Conservation (phyloP, 1,139 yeast genomes). For the Zygoascus sp. region DNA sequence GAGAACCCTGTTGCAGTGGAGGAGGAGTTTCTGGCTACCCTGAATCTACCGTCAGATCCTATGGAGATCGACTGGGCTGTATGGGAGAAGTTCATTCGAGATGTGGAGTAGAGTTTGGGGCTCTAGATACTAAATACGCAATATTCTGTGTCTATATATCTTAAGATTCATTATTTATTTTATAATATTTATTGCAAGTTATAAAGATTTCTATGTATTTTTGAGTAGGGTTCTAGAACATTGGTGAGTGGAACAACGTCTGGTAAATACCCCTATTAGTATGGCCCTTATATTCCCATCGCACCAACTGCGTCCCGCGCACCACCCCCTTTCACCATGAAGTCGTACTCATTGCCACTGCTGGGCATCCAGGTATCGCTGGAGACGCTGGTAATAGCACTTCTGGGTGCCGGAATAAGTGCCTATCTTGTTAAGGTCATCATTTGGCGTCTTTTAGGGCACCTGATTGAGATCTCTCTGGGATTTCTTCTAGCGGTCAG, state of each 20-base stretch:
- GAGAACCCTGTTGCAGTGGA: not conserved
- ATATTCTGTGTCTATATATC: not conserved
- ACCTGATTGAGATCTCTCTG: conserved; percentile 22
- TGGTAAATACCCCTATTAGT: no score
- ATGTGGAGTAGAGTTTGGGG: not conserved
- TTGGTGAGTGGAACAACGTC: no score
- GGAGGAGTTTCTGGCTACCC: not conserved
- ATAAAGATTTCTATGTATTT: not conserved
- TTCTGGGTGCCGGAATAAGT: conserved; percentile 19
- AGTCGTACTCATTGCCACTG: conserved; percentile 11
- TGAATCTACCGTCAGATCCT: not conserved
- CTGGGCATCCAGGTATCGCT: conserved; percentile 20
- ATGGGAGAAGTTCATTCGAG: not conserved
- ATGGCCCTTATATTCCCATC: no score
- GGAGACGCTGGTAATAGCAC: conserved; percentile 22
- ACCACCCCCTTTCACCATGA: conserved; percentile 1
- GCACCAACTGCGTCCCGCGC: no score
- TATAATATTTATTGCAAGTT: not conserved
- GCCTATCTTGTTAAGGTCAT: conserved; percentile 22
- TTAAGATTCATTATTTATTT: not conserved
- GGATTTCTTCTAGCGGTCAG: conserved; percentile 22
- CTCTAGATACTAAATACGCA: not conserved
- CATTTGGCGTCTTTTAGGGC: conserved; percentile 20
- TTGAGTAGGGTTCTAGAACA: not conserved
- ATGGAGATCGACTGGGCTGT: not conserved